Evolutionary conservation across 2,329 filamentous ascomycete genomes (phyloP).

Genomic region (Tolypocladium pustulatum): DNA sequence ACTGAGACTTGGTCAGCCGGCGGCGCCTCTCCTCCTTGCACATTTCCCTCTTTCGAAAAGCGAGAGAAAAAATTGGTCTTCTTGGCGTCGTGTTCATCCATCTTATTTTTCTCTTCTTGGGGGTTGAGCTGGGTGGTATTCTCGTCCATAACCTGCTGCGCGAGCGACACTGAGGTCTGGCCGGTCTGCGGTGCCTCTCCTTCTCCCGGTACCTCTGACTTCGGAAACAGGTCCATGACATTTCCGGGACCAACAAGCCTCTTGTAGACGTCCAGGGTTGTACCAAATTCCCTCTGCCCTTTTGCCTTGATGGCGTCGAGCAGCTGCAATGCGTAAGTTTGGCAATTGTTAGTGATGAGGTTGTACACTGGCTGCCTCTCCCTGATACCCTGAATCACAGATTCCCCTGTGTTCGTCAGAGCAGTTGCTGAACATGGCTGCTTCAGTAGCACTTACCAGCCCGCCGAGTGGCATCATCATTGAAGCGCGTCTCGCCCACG

Average conservation of each 20-base stretch:
- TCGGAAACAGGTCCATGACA: constrained; percentile 40
- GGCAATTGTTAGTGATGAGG: constrained; percentile 50
- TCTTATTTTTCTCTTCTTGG: constrained; percentile 18
- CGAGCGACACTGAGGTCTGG: neutral
- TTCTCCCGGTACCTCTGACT: constrained; percentile 14
- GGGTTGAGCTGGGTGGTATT: constrained; percentile 41
- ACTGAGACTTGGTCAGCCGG: constrained; percentile 24
- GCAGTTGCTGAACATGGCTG: neutral
- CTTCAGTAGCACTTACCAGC: constrained; percentile 25
- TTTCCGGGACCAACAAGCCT: constrained; percentile 35
- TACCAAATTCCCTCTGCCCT: constrained; percentile 39
- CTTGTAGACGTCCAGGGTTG: constrained; percentile 42
- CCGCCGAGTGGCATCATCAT: constrained; percentile 40
- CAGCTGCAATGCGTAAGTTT: constrained; percentile 42
- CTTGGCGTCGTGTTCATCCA: neutral
- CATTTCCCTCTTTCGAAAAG: constrained; percentile 10
- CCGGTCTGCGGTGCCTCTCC: neutral
- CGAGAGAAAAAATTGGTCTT: neutral
- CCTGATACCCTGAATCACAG: constrained; percentile 41
- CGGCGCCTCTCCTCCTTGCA: neutral
- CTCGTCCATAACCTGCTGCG: constrained; percentile 19
- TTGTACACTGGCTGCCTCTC: constrained; percentile 40
- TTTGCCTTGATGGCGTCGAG: constrained; percentile 44
- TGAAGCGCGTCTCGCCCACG: constrained; percentile 42
- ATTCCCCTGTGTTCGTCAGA: constrained; percentile 28